Base-by-base conservation (phyloP, 2,329 filamentous ascomycete species). In the Fusarium nygamai region DNA sequence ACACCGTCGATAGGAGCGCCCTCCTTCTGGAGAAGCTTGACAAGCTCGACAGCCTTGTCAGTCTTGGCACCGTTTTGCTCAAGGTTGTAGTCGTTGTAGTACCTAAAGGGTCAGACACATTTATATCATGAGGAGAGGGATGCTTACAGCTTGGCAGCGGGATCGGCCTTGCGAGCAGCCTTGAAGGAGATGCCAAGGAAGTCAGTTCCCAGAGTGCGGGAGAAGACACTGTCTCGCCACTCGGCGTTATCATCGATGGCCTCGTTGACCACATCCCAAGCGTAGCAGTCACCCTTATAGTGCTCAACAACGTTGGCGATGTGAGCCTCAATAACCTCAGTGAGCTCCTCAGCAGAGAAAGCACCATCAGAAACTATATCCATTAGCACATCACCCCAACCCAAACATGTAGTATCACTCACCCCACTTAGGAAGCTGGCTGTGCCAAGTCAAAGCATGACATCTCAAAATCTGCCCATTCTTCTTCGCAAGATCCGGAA, bases 221-320 rank as follows among this genome's bases (percentile, higher is more conserved):
- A 86, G 81, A 90, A 92, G 69, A 91, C 85, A 63, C 81, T 84
- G 65, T 83, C 76, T 64, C 89, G 84, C 81, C 84, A 88, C 13
- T 83, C 85, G 20, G 88, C 89, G 73, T 88, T 86, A 27, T 92
- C 90, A 65, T 87, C 85, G 46, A 91, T 84, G 9, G 86, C 88
- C 83, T 92, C 90, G 79, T 92, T 92, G 31, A 92, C 86, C 0
- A 92, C 90, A 64, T 92, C 90, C 90, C 90, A 92, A 36, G 87
- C 85, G 78, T 89, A 89, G 80, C 90, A 91, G 74, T 88, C 84
- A 63, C 88, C 87, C 79, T 87, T 87, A 83, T 88, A 92, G 80
- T 91, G 86, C 20, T 82, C 83, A 12, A 88, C 87, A 57, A 88
- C 89, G 71, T 88, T 85, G 68, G 86, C 86, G 73, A 93, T 89